Base-by-base conservation (phyloP, 306 rosid species). In the Pterocarpus santalinus region DNA sequence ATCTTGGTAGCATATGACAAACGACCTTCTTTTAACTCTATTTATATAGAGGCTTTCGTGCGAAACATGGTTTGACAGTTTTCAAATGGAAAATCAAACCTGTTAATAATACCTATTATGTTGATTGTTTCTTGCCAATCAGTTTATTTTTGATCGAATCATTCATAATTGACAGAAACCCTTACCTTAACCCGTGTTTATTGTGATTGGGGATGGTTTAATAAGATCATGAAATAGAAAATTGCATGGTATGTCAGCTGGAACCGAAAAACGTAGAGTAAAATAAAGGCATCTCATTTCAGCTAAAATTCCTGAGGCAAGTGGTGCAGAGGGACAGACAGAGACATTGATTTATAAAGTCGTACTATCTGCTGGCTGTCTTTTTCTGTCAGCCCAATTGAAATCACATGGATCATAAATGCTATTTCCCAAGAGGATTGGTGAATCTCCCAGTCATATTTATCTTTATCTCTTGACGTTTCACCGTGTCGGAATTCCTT, bases 341-440 rank as follows among this genome's bases (percentile, higher is more conserved):
- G 32, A 4, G 28, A 22, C 28, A 22, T 22, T 22, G 28, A 22
- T 22, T 22, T 22, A 22, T 22, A 22, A 22, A 22, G 28, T 22
- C 28, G 28, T 22, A 22, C 28, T 22, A 22, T 11, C 4, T 39
- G 32, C 39, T 6, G 8, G 33, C 0, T 41, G 57, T 9, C 7
- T 17, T 58, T 30, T 22, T 60, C 8, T 30, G 69, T 28, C 15
- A 74, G 10, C 5, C 60, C 12, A 14, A 43, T 61, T 32, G 4
- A 8, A 44, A 4, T 75, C 44, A 75, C 69, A 43, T 61, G 70
- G 58, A 30, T 60, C 46, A 15, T 44, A 58, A 41, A 60, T 61
- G 70, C 28, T 35, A 30, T 32, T 28, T 28, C 55, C 8, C 2
- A 53, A 16, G 9, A 28, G 5, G 32, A 39, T 41, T 13, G 43